Percentiles rank a stretch among this genome's conserved stretches.
Evolutionary conservation across 139 green algal species (phyloP).

Genomic region (Yamagishiella unicocca): DNA sequence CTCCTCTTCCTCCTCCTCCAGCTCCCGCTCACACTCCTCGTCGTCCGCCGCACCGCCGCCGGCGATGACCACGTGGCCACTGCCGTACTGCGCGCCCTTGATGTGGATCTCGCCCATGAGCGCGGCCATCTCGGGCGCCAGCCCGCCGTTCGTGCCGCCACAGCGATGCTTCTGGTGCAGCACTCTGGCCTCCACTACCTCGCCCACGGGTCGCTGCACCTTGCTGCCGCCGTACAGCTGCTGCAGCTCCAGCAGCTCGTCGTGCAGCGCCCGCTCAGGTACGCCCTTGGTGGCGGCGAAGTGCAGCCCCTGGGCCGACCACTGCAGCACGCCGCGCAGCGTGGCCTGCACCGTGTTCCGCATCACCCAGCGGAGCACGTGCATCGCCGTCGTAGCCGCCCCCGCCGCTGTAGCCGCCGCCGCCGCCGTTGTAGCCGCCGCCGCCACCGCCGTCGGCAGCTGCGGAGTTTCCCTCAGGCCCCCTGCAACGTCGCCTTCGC

Average conservation of each 20-base stretch:
- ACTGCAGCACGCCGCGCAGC: constrained; percentile 42
- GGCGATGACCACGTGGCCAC: not conserved
- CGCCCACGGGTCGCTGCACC: not conserved
- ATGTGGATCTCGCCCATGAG: too few species aligned
- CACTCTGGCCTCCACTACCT: constrained; percentile 10
- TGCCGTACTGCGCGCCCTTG: not conserved
- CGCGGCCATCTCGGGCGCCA: too few species aligned
- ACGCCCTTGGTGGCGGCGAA: constrained; percentile 50
- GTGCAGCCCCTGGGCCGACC: constrained; percentile 57
- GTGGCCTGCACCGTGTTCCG: constrained; percentile 64
- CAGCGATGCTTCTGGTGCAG: too few species aligned
- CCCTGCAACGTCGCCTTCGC: too few species aligned
- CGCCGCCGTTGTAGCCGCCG: too few species aligned
- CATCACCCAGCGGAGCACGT: constrained; percentile 70
- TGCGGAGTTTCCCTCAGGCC: too few species aligned
- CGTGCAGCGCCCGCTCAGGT: constrained; percentile 48
- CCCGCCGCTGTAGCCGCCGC: too few species aligned
- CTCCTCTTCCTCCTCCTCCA: constrained; percentile 66
- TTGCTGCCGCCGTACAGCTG: constrained; percentile 38
- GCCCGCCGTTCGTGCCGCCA: too few species aligned
- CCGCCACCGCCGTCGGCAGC: too few species aligned
- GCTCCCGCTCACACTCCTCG: constrained; percentile 71
- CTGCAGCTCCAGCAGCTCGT: constrained; percentile 56
- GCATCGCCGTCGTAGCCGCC: too few species aligned
- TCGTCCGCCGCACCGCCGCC: constrained; percentile 6